Percentiles rank a stretch among this genome's conserved stretches.
phyloP scores from a whole-genome alignment of 2,329 filamentous ascomycete genomes.

The Alternaria triticimaculans region DNA sequence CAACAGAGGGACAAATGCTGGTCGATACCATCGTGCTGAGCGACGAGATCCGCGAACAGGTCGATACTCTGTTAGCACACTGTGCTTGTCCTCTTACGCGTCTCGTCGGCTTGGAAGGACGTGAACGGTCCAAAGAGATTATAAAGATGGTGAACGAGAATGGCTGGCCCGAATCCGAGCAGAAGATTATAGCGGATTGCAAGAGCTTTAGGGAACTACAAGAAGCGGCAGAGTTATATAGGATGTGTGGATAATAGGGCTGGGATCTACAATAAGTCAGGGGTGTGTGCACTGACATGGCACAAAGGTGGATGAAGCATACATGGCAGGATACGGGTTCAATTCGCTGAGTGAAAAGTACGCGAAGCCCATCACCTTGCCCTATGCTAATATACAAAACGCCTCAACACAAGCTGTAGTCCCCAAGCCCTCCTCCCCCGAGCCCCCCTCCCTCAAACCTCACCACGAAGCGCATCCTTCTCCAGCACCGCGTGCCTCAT shows the following conservation, averaged over 20 bases:
- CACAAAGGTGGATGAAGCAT: neutral
- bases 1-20: neutral
- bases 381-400: neutral
- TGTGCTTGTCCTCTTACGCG: neutral
- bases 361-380: neutral
- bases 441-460: neutral
- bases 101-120: neutral
- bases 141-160: neutral
- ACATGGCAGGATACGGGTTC: neutral
- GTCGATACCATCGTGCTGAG: neutral
- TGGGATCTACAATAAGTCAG: neutral
- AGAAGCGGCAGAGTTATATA: neutral
- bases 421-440: too few relatives aligned
- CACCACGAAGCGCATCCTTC: too few relatives aligned
- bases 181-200: neutral
- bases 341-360: neutral
- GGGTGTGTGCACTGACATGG: neutral
- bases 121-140: neutral
- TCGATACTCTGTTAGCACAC: neutral
- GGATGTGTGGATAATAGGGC: neutral
- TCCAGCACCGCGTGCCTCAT: neutral
- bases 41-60: neutral
- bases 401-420: neutral
- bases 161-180: neutral
- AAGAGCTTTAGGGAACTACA: neutral